Evolutionary conservation across 73 alveolate genomes (phyloP), one percentile per base, ranked within the genome.

Genomic region (Paramecium sonneborni): DNA sequence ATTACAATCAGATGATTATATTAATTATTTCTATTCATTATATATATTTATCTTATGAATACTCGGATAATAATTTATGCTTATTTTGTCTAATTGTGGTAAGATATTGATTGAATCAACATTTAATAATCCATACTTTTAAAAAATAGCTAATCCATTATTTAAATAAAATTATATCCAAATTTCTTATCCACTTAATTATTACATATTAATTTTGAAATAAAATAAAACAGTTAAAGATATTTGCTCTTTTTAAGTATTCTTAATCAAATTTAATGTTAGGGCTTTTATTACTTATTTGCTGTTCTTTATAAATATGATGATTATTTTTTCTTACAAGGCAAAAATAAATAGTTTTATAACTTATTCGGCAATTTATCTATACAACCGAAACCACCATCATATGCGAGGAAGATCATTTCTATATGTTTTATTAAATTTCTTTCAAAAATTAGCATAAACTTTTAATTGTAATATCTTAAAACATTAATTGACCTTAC

Each of bases 351-450:
- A 96, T 46, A 93, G 93, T 79, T 96, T 93, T 11, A 96, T 85
- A 23, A 96, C 85, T 82, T 95, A 92, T n/a, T 97, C 96, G 2
- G 94, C 92, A 32, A 96, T 93, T 93, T 70, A 48, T 94, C 62
- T 4, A 96, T 97, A 18, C 98, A 97, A 18, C 96, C 76, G 32
- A 95, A 93, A 26, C 99, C 99, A 57, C 98, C 98, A 12, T 98
- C 97, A 18, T 97, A 95, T 35, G 86, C n/a, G 43, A 92, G 70
- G 93, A 92, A 3, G 99, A 99, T 99, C 99, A 98, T 92, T 98
- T 99, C 93, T 96, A 94, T 28, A 98, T 95, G 28, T 97, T 94
- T n/a, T 95, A 70, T 41, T 97, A 96, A 85, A 93, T 93, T 88
- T 96, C 98, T 93, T 98, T 95, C 84, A 98, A 93, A 41, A 97